Evolutionary conservation across 371 early-diverging fungal genomes (phyloP), one percentile per base, ranked within the genome.

Genomic region (Umbelopsis sp.): DNA sequence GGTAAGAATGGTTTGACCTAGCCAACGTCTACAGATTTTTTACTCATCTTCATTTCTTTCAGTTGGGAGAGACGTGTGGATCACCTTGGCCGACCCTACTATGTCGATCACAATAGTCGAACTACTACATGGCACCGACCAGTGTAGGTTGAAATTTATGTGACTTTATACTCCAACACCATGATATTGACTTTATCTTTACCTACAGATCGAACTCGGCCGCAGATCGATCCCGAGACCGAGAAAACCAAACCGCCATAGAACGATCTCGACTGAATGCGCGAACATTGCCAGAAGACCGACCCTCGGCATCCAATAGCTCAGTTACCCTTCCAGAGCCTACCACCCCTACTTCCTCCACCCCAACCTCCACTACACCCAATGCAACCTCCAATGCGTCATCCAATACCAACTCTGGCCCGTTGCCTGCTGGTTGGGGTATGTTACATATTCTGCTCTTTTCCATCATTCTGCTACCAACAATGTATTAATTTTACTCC

Each of bases 341-440:
- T 18, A 29, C 45, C 16, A 52, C 50, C 0, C 52, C 67, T 7
- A 41, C 9, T 37, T 38, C 67, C 50, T 18, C 52, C 11, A 25
- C 52, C 5, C 32, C 67, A 52, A 32, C 50, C 18, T 12, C 53
- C 29, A 32, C 50, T 38, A 22, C 38, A 20, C 10, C 76, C 8
- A 65, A 57, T 37, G 51, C 66, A n/a, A 14, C 66, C 25, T 22
- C 65, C 16, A 57, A 37, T 14, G 20, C 50, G 7, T 24, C 65
- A n/a, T 24, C 64, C 25, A 46, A 20, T 12, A 20, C 66, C 66
- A 45, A n/a, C 71, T 44, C 85, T 25, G 92, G 92, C 14, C 89
- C 92, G 14, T 77, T 95, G 63, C 95, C 96, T 11, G 84, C 91
- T 18, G 94, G 95, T 14, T 96, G 95, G 95, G 92, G 84, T 83